Base-by-base conservation (phyloP, 805 yeast species). In the Kazachstania africana region DNA sequence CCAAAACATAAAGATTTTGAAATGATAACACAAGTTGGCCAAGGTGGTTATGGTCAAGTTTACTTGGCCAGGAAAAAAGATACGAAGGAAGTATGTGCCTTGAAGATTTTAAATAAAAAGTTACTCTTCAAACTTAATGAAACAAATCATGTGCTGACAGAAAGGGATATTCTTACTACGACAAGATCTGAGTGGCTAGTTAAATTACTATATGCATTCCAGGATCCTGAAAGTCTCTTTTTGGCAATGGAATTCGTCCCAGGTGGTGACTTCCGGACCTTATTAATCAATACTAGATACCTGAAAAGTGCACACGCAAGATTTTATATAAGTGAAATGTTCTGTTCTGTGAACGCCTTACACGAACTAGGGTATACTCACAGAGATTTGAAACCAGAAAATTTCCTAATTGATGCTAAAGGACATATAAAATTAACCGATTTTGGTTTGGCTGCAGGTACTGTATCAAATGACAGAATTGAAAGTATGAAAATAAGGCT, bases 211-310 rank as follows among this genome's bases (percentile, higher is more conserved):
- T 91, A 91, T 54, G 95, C 97, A 2, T 91, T 91, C 62, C 99
- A 91, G 57, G 97, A 91, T 58, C 58, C 77, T 0, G 87, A 81
- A 39, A 81, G 80, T 49, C 81, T 91, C 19, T 91, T 83, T 47
- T 65, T 91, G 49, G 98, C 98, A 2, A 91, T 91, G 99, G 98
- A 91, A 55, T 91, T 82, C 57, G 98, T 91, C n/a, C 96, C 99
- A 6, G 99, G 99, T 36, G 99, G 99, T 33, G 99, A 91, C 54
- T 91, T 83, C 63, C 76, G 99, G 52, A 91, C 98, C 0, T 62
- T 91, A 37, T 70, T 91, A 42, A 87, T 85, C 56, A 88, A 87
- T 54, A 88, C 97, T 5, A 95, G 95, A 22, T 81, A 80, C 36
- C 63, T 91, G 44, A 81, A 83, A 38, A 94, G 97, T 2, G 85